Base-by-base conservation (phyloP, 176 grass and related monocot genomes). In the Aegilops tauschii region DNA sequence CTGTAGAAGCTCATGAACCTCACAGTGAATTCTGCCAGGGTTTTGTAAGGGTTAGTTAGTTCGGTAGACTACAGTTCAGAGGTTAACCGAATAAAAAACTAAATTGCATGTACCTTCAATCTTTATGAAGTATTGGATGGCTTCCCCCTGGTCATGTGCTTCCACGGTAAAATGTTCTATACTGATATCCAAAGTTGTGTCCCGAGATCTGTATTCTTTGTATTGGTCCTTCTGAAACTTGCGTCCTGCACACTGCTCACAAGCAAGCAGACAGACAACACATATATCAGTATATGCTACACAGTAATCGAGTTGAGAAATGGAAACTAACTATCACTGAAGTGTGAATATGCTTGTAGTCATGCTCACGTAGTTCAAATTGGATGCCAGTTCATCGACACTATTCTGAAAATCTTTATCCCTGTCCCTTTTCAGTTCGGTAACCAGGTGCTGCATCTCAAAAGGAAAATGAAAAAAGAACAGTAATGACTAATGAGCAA, bases 1-100 rank as follows among this genome's bases (percentile, higher is more conserved):
- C 78, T 92, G 90, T 92, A 90, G 68, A 83, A 86, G 74, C 93
- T 86, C 83, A 92, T 88, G 85, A 95, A 95, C 69, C 86, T 90
- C 17, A 91, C 90, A 1, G 75, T 90, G 73, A 95, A 95, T 84
- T 95, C 90, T 95, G 93, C 35, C 4, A 58, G 1, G 49, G 2
- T 52, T 52, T 77, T 40, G 1, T 10, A 86, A 27, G 32, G 47
- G 52, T 88, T 39, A 30, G 2, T 30, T 30, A 30, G 30, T 30
- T 30, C 30, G 30, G 30, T 30, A 29, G 25, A 54, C 29, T 47
- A 62, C 5, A 62, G 11, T 68, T 86, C 50, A 77, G 3, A 77
- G 77, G 6, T 30, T 11, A 30, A 77, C 14, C 35, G 2, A 73
- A 77, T 2, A 62, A 44, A 44, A 44, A 44, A 12, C 42, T 30